These are phyloP conservation scores for Pseudopithomyces maydicus DNA, from an alignment of 2,329 filamentous ascomycete species.

Conservation along the genomic window DNA sequence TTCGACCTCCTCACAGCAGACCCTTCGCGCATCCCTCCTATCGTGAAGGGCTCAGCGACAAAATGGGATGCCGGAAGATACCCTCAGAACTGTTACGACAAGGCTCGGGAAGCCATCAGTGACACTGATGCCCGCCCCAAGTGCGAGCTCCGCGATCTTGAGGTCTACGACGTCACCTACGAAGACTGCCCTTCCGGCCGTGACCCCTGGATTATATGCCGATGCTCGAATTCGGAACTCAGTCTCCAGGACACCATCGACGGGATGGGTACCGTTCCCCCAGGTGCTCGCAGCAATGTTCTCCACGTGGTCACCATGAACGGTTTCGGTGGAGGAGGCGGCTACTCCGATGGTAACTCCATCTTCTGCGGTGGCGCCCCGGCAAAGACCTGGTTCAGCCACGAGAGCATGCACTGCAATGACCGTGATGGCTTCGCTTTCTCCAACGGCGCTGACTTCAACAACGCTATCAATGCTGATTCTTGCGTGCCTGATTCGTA, in stretches of 20 bases:
- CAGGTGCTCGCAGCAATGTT: slow-evolving; percentile 15
- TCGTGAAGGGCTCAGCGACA: neutral
- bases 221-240: slow-evolving; percentile 15
- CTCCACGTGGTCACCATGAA: slow-evolving; percentile 12
- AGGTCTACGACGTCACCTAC: slow-evolving; percentile 16
- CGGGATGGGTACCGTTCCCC: slow-evolving; percentile 15
- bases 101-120: slow-evolving; percentile 7
- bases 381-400: slow-evolving; percentile 8
- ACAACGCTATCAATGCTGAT: slow-evolving; percentile 11
- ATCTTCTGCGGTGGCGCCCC: slow-evolving; percentile 10
- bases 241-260: slow-evolving; percentile 12
- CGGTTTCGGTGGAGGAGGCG: slow-evolving; percentile 7
- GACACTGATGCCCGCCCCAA: slow-evolving; percentile 9
- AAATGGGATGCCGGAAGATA: slow-evolving; percentile 8
- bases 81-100: slow-evolving; percentile 17
- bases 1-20: slow-evolving; percentile 7
- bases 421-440: slow-evolving; percentile 10
- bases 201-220: slow-evolving; percentile 16
- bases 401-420: slow-evolving; percentile 13
- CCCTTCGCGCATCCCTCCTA: slow-evolving; percentile 3
- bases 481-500: slow-evolving; percentile 15
- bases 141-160: slow-evolving; percentile 14
- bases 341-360: slow-evolving; percentile 9
- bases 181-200: slow-evolving; percentile 11
- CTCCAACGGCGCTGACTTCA: slow-evolving; percentile 6